Conservation (phyloP, 2,329 filamentous ascomycete species). For the Trichoderma asperellum region DNA sequence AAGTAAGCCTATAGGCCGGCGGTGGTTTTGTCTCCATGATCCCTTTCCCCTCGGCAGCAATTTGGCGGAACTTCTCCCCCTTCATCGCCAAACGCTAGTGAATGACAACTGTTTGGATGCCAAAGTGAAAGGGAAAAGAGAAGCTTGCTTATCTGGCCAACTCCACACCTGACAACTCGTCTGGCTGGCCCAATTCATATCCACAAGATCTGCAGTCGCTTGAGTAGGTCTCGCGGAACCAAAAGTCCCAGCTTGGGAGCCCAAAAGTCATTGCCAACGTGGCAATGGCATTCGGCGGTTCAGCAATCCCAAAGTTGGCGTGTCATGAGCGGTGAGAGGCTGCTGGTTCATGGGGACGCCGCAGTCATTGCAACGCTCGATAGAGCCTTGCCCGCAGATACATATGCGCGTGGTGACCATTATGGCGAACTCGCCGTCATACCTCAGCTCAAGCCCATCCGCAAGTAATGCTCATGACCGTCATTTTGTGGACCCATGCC, state of each 20-base stretch:
- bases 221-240: conserved; percentile 12
- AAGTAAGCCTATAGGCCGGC: conserved; percentile 15
- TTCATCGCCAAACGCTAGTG: conserved; percentile 7
- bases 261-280: conserved; percentile 24
- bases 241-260: conserved; percentile 7
- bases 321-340: conserved; percentile 27
- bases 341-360: conserved; percentile 13
- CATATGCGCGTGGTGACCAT: conserved; percentile 26
- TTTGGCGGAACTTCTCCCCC: not conserved
- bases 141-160: conserved; percentile 21
- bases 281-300: conserved; percentile 19
- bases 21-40: not conserved
- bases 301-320: conserved; percentile 13
- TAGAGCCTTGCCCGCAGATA: conserved; percentile 21
- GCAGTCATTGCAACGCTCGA: conserved; percentile 17
- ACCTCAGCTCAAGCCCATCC: conserved; percentile 24
- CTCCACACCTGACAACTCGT: conserved; percentile 15
- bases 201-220: conserved; percentile 24
- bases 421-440: conserved; percentile 25
- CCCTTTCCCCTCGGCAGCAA: not conserved
- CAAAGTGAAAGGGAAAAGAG: not conserved
- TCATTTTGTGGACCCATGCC: conserved; percentile 26
- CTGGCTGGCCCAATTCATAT: conserved; percentile 5
- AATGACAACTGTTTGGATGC: conserved; percentile 12
- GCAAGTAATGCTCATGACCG: conserved; percentile 16